phyloP scores from a whole-genome alignment of 2,329 filamentous ascomycete genomes.

The Chrysosporium queenslandicum region DNA sequence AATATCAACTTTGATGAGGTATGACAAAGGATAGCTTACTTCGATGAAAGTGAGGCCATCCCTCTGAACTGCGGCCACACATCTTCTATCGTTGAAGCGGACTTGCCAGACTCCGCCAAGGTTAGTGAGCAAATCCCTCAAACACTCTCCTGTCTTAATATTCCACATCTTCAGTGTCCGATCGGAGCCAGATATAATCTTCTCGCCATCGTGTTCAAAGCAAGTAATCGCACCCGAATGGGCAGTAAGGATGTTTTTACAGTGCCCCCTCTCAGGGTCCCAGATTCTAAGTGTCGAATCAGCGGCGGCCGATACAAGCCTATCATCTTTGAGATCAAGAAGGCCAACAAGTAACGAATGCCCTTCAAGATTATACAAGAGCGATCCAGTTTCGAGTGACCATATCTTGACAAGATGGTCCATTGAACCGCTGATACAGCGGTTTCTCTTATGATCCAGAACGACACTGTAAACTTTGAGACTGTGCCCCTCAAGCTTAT shows the following conservation, averaged over 20 bases:
- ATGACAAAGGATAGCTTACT: conserved; percentile 45
- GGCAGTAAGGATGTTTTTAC: conserved; percentile 78
- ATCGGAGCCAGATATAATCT: conserved; percentile 93
- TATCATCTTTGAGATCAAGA: conserved; percentile 77
- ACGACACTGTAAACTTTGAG: conserved; percentile 98
- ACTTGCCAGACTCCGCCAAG: conserved; percentile 98
- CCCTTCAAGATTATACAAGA: conserved; percentile 82
- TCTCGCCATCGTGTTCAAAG: conserved; percentile 94
- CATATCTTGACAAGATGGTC: conserved; percentile 97
- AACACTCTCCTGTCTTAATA: conserved; percentile 78
- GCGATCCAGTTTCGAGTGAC: conserved; percentile 77
- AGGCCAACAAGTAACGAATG: conserved; percentile 87
- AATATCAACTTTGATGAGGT: conserved; percentile 9
- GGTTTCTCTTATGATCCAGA: conserved; percentile 77
- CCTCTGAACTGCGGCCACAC: conserved; percentile 90
- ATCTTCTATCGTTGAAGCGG: conserved; percentile 89
- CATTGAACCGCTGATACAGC: conserved; percentile 97
- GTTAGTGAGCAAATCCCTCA: conserved; percentile 85
- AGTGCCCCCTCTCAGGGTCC: conserved; percentile 88
- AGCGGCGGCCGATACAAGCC: conserved; percentile 86
- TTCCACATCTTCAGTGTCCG: conserved; percentile 99
- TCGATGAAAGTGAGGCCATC: conserved; percentile 91
- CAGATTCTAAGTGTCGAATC: conserved; percentile 93
- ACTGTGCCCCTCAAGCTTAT: conserved; percentile 74
- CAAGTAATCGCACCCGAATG: conserved; percentile 97